Percentiles rank a stretch among this genome's conserved stretches.
Evolutionary conservation across 257 asterid species (phyloP).

Genomic region (Solanum chiquidenum): DNA sequence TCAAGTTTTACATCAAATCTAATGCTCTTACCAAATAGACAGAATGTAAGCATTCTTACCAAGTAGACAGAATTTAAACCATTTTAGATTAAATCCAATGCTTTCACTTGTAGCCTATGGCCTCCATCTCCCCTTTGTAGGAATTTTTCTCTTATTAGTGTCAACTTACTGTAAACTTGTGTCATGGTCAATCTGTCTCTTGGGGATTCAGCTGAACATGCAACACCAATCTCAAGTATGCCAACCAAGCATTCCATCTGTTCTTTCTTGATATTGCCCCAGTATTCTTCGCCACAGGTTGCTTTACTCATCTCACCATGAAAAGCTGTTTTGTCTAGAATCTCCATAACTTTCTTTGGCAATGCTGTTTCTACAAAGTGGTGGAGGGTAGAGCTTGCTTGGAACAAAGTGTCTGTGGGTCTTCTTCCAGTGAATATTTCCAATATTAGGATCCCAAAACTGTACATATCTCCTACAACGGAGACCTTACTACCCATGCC

Average conservation of each 20-base stretch:
- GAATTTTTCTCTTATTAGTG: neutral
- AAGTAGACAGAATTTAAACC: neutral
- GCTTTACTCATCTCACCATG: neutral
- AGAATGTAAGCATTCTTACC: neutral
- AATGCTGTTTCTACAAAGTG: constrained; percentile 6
- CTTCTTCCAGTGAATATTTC: neutral
- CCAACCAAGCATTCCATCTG: neutral
- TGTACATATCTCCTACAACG: neutral
- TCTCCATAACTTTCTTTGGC: neutral
- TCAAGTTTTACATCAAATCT: too few species aligned
- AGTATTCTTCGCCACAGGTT: neutral
- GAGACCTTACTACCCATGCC: constrained; percentile 18
- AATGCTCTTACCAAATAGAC: neutral
- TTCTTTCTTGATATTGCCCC: neutral
- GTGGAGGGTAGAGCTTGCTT: constrained; percentile 8
- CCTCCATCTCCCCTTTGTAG: neutral
- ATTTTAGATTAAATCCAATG: neutral
- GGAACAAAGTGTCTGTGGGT: neutral
- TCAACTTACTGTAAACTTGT: constrained; percentile 5
- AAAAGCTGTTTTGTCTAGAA: constrained; percentile 17
- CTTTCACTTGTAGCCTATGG: neutral
- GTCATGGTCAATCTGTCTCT: neutral
- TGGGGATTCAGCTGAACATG: neutral
- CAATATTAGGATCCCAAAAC: neutral
- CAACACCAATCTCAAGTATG: neutral